Evolutionary conservation across 2,329 filamentous ascomycete species (phyloP).

Genomic region (Diaporthe velutina): DNA sequence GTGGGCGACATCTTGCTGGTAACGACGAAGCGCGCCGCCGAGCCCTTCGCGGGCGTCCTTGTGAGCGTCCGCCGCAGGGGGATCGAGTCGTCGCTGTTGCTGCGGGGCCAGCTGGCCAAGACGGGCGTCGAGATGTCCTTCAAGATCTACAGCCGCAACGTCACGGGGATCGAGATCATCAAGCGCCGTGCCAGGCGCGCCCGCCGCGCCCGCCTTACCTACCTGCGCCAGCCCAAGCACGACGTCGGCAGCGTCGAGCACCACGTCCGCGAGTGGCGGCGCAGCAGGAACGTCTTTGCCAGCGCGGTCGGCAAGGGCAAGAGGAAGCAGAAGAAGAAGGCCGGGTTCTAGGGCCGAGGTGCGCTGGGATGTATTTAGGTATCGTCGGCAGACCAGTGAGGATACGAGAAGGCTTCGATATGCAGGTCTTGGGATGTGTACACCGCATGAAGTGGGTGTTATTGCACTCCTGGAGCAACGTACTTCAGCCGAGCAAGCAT

Average conservation of each 20-base stretch:
- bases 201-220: constrained; percentile 88
- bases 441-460: background rate
- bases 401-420: background rate
- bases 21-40: constrained; percentile 80
- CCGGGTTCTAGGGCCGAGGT: constrained; percentile 16
- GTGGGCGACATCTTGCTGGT: constrained; percentile 94
- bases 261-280: constrained; percentile 74
- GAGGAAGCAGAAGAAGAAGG: constrained; percentile 41
- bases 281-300: constrained; percentile 55
- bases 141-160: constrained; percentile 92
- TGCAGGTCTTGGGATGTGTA: no score
- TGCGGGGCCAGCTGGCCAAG: constrained; percentile 88
- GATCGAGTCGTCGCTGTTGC: constrained; percentile 87
- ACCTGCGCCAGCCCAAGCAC: constrained; percentile 89
- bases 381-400: background rate
- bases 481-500: background rate
- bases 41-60: constrained; percentile 91
- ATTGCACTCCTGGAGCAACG: background rate
- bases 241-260: constrained; percentile 89
- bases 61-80: constrained; percentile 90
- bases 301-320: constrained; percentile 41
- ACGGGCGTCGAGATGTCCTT: constrained; percentile 97
- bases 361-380: background rate
- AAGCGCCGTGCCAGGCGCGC: constrained; percentile 88
- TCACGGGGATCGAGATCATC: constrained; percentile 93